Percentiles rank a stretch among this genome's conserved stretches.
phyloP scores from a whole-genome alignment of 2,329 filamentous ascomycete genomes.

The Tolypocladium tropicale region DNA sequence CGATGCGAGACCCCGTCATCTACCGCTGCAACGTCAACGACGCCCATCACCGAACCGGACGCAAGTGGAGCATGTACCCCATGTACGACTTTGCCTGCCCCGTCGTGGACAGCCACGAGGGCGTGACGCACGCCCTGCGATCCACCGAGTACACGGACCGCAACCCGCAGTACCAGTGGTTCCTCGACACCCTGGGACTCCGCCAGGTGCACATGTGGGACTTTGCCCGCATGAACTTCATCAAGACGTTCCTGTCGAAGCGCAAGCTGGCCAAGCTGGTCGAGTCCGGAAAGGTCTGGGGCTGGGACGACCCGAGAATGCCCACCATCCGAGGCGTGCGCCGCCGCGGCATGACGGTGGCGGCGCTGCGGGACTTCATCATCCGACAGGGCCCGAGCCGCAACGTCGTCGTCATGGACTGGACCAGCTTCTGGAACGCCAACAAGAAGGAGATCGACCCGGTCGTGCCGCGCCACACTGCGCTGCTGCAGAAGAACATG shows the following conservation, averaged over 20 bases:
- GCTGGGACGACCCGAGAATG: conserved; percentile 84
- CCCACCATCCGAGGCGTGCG: conserved; percentile 73
- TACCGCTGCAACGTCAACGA: conserved; percentile 73
- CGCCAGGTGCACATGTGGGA: conserved; percentile 78
- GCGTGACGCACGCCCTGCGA: conserved; percentile 72
- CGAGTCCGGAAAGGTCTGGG: conserved; percentile 63
- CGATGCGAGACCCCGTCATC: conserved; percentile 92
- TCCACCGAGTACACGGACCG: conserved; percentile 84
- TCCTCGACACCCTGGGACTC: conserved; percentile 62
- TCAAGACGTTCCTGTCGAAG: conserved; percentile 74
- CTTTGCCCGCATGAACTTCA: conserved; percentile 76
- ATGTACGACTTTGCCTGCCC: conserved; percentile 84
- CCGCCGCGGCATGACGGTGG: conserved; percentile 67
- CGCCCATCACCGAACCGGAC: conserved; percentile 67
- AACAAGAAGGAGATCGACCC: conserved; percentile 82
- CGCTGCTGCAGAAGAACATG: conserved; percentile 58
- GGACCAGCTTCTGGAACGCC: conserved; percentile 61
- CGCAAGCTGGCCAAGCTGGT: conserved; percentile 79
- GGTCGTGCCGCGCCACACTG: conserved; percentile 62
- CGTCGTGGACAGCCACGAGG: conserved; percentile 70
- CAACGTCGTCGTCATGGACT: conserved; percentile 77
- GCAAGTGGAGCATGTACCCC: conserved; percentile 75
- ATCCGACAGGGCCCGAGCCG: conserved; percentile 75
- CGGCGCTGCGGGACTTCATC: conserved; percentile 74
- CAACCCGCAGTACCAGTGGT: conserved; percentile 82